Evolutionary conservation across 75 land plant genomes (phyloP).

Genomic region (Picea glauca): DNA sequence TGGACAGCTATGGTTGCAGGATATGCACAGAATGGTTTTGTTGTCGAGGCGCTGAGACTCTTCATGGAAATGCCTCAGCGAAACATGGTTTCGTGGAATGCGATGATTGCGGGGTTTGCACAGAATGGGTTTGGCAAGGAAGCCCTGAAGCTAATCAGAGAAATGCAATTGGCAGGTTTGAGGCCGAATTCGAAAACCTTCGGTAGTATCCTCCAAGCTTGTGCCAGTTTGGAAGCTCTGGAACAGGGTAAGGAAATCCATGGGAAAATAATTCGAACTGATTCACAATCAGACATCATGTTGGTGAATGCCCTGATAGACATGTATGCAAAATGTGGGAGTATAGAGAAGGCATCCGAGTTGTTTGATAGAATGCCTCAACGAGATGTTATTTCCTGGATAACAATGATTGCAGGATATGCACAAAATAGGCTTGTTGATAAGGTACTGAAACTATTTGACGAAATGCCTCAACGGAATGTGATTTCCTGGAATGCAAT

Average conservation of each 20-base stretch:
- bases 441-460: constrained; percentile 16
- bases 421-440: constrained; percentile 15
- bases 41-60: constrained; percentile 22
- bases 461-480: constrained; percentile 17
- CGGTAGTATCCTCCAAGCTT: constrained; percentile 13
- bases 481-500: constrained; percentile 29
- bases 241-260: constrained; percentile 15
- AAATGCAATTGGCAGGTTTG: constrained; percentile 13
- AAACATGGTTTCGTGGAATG: constrained; percentile 17
- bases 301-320: constrained; percentile 15
- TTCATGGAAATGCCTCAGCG: background rate
- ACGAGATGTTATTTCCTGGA: constrained; percentile 17
- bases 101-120: constrained; percentile 21
- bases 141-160: constrained; percentile 3
- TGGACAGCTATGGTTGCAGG: background rate
- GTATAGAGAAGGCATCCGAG: constrained; percentile 1
- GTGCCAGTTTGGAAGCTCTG: constrained; percentile 4
- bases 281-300: constrained; percentile 1
- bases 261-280: constrained; percentile 2
- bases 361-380: constrained; percentile 11
- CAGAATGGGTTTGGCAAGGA: constrained; percentile 20
- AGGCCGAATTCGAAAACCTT: constrained; percentile 11
- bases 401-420: constrained; percentile 19
- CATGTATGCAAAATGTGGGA: constrained; percentile 26
- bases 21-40: constrained; percentile 3